Conservation (phyloP, 2,329 filamentous ascomycete genomes). For the Colletotrichum costaricense region DNA sequence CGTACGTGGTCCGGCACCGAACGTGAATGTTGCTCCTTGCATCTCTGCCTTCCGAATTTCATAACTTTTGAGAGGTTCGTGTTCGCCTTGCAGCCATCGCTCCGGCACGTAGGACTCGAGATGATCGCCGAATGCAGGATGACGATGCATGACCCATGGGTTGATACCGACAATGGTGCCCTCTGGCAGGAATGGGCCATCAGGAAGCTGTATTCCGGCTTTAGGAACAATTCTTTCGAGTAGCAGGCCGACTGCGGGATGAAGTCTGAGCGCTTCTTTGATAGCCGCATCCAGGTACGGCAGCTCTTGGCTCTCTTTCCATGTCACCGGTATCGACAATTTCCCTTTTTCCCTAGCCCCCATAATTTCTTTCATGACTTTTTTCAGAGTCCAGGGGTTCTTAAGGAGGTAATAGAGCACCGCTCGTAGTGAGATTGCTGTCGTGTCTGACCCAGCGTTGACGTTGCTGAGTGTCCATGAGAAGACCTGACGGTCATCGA, state of each 20-base stretch:
- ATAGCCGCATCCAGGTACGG: conserved; percentile 8
- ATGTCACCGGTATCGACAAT: not conserved
- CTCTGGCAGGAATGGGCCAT: not conserved
- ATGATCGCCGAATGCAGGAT: not conserved
- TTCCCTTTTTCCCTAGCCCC: not conserved
- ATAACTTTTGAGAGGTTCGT: not conserved
- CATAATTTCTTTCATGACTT: conserved; percentile 27
- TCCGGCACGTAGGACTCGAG: not conserved
- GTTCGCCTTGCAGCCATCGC: conserved; percentile 5
- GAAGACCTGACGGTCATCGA: conserved; percentile 45
- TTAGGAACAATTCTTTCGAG: conserved; percentile 7
- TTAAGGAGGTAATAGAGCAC: conserved; percentile 53
- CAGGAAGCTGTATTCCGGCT: not conserved
- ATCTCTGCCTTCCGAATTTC: conserved; percentile 38
- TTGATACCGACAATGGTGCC: conserved; percentile 12
- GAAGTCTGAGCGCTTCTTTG: conserved; percentile 12
- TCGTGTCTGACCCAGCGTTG: conserved; percentile 51
- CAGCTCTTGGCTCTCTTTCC: conserved; percentile 7
- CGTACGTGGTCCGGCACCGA: not conserved
- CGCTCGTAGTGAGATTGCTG: conserved; percentile 48
- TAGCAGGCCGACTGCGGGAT: conserved; percentile 5
- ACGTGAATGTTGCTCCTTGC: conserved; percentile 41
- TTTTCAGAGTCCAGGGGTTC: conserved; percentile 42
- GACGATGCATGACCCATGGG: conserved; percentile 15
- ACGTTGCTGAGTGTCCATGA: conserved; percentile 41